Evolutionary conservation across 2,329 filamentous ascomycete species (phyloP).

Genomic region (Diatrype stigma): DNA sequence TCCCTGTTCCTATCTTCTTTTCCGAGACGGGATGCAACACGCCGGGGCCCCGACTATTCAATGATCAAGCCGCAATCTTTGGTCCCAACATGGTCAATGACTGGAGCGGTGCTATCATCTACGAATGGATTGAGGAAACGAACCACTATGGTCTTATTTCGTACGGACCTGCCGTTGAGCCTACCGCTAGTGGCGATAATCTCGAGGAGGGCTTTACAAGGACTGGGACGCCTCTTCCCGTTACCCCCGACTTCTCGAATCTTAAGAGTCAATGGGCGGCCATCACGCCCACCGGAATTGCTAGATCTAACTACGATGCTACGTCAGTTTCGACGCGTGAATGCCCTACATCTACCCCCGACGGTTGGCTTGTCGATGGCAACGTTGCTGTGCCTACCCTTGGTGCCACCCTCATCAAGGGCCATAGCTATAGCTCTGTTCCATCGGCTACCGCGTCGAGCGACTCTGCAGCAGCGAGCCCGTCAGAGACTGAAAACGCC

Average conservation of each 20-base stretch:
- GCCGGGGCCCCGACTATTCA: constrained; percentile 57
- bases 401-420: constrained; percentile 44
- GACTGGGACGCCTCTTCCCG: constrained; percentile 68
- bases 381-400: constrained; percentile 66
- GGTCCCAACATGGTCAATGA: constrained; percentile 65
- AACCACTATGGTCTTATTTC: constrained; percentile 80
- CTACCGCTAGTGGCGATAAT: constrained; percentile 48
- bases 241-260: constrained; percentile 74
- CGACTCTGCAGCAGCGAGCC: constrained; percentile 21
- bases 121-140: constrained; percentile 84
- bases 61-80: constrained; percentile 74
- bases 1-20: constrained; percentile 84
- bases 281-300: constrained; percentile 64
- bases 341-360: constrained; percentile 66
- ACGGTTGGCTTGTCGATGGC: constrained; percentile 70
- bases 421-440: constrained; percentile 22
- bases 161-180: constrained; percentile 60
- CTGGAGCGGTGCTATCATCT: constrained; percentile 76
- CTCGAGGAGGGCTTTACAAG: constrained; percentile 64
- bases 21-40: constrained; percentile 83
- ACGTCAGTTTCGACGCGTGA: constrained; percentile 56
- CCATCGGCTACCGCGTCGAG: constrained; percentile 27
- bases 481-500: constrained; percentile 34
- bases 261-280: constrained; percentile 73
- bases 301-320: constrained; percentile 61